phyloP scores from a whole-genome alignment of 225 moss, liverwort and hornwort genomes.

The Straminergon stramineum region DNA sequence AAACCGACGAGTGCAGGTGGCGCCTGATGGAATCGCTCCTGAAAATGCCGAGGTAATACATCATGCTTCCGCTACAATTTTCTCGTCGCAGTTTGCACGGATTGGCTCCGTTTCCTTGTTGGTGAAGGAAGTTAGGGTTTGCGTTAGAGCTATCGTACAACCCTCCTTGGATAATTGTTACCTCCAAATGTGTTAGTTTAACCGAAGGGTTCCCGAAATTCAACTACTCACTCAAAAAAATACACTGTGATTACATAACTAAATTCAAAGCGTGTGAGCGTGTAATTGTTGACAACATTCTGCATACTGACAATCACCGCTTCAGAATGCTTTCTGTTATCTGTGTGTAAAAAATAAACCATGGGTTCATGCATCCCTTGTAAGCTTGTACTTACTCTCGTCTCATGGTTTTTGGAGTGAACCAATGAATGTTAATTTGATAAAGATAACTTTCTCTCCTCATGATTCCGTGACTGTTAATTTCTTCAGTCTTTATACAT shows the following conservation, averaged over 20 bases:
- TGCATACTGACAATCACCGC: not conserved
- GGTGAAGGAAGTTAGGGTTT: not conserved
- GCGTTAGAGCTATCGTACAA: not conserved
- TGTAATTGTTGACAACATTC: not conserved
- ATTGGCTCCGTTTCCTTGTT: not conserved
- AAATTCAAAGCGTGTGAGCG: not conserved
- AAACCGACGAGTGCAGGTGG: slow-evolving; percentile 1
- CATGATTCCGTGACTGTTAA: not conserved
- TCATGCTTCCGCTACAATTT: not conserved
- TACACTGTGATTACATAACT: not conserved
- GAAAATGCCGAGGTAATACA: slow-evolving; percentile 24
- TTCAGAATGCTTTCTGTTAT: not conserved
- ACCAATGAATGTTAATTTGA: not conserved
- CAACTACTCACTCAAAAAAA: not conserved
- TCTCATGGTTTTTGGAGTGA: not conserved
- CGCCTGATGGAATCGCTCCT: slow-evolving; percentile 14
- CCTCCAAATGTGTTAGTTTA: not conserved
- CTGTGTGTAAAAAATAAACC: no score
- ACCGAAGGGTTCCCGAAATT: not conserved
- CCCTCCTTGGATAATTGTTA: no score
- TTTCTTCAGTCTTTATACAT: not conserved
- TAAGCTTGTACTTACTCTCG: not conserved
- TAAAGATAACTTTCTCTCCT: not conserved
- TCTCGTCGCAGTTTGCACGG: not conserved
- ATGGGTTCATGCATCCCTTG: not conserved